A percentile compares a stretch with the other conserved stretches of the same genome.
phyloP scores from a whole-genome alignment of 129 eudicot species.

The Calendula officinalis region DNA sequence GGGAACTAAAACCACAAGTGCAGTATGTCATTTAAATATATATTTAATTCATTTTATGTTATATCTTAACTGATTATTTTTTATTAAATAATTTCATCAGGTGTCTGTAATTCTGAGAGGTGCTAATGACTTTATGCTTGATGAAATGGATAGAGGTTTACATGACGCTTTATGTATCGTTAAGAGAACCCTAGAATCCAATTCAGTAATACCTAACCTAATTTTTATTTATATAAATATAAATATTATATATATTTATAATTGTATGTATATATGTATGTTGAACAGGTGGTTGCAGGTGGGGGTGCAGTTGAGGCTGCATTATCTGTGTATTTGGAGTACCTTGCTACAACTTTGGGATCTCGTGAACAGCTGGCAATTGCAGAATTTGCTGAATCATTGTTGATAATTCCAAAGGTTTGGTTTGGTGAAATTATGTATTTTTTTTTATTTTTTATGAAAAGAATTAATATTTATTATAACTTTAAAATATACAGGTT shows the following conservation, averaged over 20 bases:
- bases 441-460: slow-evolving; percentile 1
- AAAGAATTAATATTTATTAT: not conserved
- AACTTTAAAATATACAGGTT: slow-evolving; percentile 39
- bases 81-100: slow-evolving; percentile 35
- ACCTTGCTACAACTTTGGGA: slow-evolving; percentile 93
- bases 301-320: slow-evolving; percentile 99
- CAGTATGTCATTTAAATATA: slow-evolving; percentile 44
- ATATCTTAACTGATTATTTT: not conserved
- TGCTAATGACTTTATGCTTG: slow-evolving; percentile 96
- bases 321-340: slow-evolving; percentile 81
- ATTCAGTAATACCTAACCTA: slow-evolving; percentile 44
- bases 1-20: slow-evolving; percentile 87
- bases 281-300: slow-evolving; percentile 84
- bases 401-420: slow-evolving; percentile 80
- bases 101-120: slow-evolving; percentile 86
- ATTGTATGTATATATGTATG: not conserved
- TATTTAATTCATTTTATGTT: not conserved
- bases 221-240: not conserved
- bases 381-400: slow-evolving; percentile 93
- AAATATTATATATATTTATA: not conserved
- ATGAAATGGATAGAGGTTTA: slow-evolving; percentile 95
- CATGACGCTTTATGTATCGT: slow-evolving; percentile 94
- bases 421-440: not conserved
- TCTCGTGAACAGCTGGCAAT: slow-evolving; percentile 95
- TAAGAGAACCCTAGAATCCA: slow-evolving; percentile 92